A percentile compares a stretch with the other conserved stretches of the same genome.
phyloP scores from a whole-genome alignment of 2,329 filamentous ascomycete species.

The Penicillium rolfsii region DNA sequence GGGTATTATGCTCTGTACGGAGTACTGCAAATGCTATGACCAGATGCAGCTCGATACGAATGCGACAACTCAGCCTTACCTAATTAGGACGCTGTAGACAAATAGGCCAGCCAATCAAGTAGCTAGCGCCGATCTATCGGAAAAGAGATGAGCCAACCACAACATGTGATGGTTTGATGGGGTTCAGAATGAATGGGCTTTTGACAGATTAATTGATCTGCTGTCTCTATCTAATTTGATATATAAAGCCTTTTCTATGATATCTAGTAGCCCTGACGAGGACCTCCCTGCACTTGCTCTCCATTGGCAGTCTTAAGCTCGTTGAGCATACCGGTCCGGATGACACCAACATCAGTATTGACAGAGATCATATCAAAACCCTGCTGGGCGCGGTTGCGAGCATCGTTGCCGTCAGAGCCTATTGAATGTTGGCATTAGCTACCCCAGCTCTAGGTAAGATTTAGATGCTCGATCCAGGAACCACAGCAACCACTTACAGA shows the following conservation, averaged over 20 bases:
- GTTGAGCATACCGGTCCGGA: slow-evolving; percentile 39
- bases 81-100: neutral
- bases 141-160: neutral
- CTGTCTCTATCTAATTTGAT: neutral
- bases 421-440: neutral
- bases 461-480: neutral
- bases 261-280: slow-evolving; percentile 20
- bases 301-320: slow-evolving; percentile 40
- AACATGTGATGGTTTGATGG: neutral
- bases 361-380: slow-evolving; percentile 49
- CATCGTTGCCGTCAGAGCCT: slow-evolving; percentile 42
- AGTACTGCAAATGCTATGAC: neutral
- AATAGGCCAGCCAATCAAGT: neutral
- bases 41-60: neutral
- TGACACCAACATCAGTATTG: slow-evolving; percentile 42
- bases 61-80: neutral
- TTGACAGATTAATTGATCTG: neutral
- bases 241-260: neutral
- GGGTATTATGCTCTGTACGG: neutral
- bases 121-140: neutral
- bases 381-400: slow-evolving; percentile 38
- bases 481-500: slow-evolving; percentile 36
- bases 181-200: neutral
- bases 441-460: neutral
- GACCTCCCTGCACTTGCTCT: slow-evolving; percentile 13